Evolutionary conservation across 495 filamentous ascomycete species (phyloP).

Genomic region (Hypomontagnella submonticulosa): DNA sequence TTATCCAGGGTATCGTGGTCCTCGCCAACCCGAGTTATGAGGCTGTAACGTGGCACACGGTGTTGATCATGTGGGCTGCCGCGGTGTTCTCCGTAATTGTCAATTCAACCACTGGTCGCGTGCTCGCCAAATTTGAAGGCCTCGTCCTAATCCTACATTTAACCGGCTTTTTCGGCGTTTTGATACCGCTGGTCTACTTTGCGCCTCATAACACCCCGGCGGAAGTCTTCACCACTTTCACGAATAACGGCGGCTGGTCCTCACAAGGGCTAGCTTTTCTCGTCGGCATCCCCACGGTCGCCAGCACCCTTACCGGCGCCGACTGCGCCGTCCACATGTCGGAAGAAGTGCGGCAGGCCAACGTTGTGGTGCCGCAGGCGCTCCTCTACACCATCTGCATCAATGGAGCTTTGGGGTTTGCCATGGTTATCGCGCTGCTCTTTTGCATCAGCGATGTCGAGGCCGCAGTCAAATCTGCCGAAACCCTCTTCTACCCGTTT

Average conservation of each 20-base stretch:
- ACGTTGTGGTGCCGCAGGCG: slow-evolving; percentile 56
- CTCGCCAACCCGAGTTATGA: slow-evolving; percentile 28
- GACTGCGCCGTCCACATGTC: slow-evolving; percentile 60
- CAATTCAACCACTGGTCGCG: slow-evolving; percentile 56
- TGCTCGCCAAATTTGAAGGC: slow-evolving; percentile 58
- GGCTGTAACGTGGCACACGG: slow-evolving; percentile 57
- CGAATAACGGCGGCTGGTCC: slow-evolving; percentile 59
- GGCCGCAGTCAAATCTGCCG: slow-evolving; percentile 45
- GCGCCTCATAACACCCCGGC: slow-evolving; percentile 52
- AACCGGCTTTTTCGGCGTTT: slow-evolving; percentile 62
- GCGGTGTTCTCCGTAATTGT: slow-evolving; percentile 55
- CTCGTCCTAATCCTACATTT: slow-evolving; percentile 62
- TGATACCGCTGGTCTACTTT: slow-evolving; percentile 61
- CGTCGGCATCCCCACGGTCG: slow-evolving; percentile 43
- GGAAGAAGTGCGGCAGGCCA: slow-evolving; percentile 61
- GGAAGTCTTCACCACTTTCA: slow-evolving; percentile 52
- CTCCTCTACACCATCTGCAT: slow-evolving; percentile 53
- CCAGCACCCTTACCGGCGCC: slow-evolving; percentile 40
- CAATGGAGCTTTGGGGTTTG: slow-evolving; percentile 63
- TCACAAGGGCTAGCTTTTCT: slow-evolving; percentile 51
- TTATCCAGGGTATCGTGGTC: slow-evolving; percentile 61
- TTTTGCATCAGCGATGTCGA: slow-evolving; percentile 61
- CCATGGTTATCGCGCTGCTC: slow-evolving; percentile 60
- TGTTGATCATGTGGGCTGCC: slow-evolving; percentile 58
- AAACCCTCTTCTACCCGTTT: slow-evolving; percentile 56